Evolutionary conservation across 805 yeast genomes (phyloP), one percentile per base, ranked within the genome.

Genomic region (Kodamaea kakaduensis): DNA sequence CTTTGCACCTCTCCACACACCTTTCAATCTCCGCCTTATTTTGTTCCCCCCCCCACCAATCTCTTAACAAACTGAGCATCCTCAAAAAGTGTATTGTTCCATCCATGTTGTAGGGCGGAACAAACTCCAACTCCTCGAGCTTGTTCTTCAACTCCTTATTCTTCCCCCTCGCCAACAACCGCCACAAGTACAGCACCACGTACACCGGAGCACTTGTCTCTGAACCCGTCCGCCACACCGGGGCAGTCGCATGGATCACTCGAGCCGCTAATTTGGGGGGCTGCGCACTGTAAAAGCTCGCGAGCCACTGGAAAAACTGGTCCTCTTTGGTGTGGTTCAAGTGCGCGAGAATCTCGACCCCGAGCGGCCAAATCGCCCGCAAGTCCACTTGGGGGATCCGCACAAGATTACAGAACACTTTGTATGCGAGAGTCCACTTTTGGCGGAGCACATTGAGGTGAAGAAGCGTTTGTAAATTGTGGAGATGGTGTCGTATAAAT

Each of bases 281-380:
- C 19, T 41, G 40, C 6, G 47, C 32, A 19, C 51, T 45, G 36
- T 46, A 56, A 34, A 50, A 60, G 3, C 65, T 52, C 9, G 55
- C 38, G 14, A 68, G 40, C 68, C 71, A 67, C 3, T 53, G 58
- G 39, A 59, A 62, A 39, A 65, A 68, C 27, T 42, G 48, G 9
- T 52, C 60, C n/a, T 58, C 56, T n/a, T 19, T 16, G 3, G 31
- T 13, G 5, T 20, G 21, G 25, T 25, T 17, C 14, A 24, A 18
- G 17, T 43, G 45, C 32, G 38, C 33, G n/a, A 81, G 48, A 4
- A 81, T 74, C 40, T 76, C 80, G 4, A 77, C 53, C 0, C 84
- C 88, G 1, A 80, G 23, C 0, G 82, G 73, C 89, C 89, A 83
- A 8, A 81, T 49, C 3, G 71, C 56, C 36, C 77, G 59, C 5